phyloP scores from a whole-genome alignment of 2,329 filamentous ascomycete species.

The Exophiala sp. region DNA sequence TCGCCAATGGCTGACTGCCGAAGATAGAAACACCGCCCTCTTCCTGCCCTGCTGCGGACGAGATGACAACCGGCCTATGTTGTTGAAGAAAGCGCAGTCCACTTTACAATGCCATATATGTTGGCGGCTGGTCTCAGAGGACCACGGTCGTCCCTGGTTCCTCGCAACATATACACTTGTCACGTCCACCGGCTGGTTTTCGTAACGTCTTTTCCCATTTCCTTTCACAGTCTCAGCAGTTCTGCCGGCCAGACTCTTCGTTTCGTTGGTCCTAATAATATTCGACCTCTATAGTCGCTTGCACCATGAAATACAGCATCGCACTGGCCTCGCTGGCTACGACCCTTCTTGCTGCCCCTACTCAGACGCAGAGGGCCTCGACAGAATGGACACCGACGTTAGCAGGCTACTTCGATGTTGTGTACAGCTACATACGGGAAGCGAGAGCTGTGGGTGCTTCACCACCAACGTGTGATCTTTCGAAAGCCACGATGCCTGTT shows the following conservation, averaged over 20 bases:
- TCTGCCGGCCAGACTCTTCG: slow-evolving; percentile 17
- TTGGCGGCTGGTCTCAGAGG: slow-evolving; percentile 19
- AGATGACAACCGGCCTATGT: neutral
- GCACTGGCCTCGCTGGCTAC: slow-evolving; percentile 31
- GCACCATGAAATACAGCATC: slow-evolving; percentile 19
- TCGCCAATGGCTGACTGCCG: slow-evolving; percentile 8
- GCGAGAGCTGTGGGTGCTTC: slow-evolving; percentile 21
- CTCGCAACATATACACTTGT: slow-evolving; percentile 15
- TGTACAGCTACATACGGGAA: slow-evolving; percentile 37
- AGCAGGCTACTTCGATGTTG: slow-evolving; percentile 37
- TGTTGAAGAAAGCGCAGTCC: slow-evolving; percentile 16
- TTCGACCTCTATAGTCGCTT: neutral
- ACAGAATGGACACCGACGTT: slow-evolving; percentile 39
- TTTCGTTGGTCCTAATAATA: slow-evolving; percentile 6
- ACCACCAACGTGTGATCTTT: slow-evolving; percentile 33
- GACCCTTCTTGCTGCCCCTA: slow-evolving; percentile 34
- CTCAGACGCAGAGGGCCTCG: slow-evolving; percentile 23
- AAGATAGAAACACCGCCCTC: slow-evolving; percentile 23
- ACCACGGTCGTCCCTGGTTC: slow-evolving; percentile 7
- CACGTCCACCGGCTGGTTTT: slow-evolving; percentile 5
- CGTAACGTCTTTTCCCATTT: slow-evolving; percentile 14
- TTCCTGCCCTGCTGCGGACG: neutral
- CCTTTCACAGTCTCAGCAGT: slow-evolving; percentile 12
- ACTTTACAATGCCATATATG: slow-evolving; percentile 19
- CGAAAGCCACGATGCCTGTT: slow-evolving; percentile 33